A percentile compares a stretch with the other conserved stretches of the same genome.
phyloP scores from a whole-genome alignment of 202 grass and related monocot species.

The Hordeum pubiflorum region DNA sequence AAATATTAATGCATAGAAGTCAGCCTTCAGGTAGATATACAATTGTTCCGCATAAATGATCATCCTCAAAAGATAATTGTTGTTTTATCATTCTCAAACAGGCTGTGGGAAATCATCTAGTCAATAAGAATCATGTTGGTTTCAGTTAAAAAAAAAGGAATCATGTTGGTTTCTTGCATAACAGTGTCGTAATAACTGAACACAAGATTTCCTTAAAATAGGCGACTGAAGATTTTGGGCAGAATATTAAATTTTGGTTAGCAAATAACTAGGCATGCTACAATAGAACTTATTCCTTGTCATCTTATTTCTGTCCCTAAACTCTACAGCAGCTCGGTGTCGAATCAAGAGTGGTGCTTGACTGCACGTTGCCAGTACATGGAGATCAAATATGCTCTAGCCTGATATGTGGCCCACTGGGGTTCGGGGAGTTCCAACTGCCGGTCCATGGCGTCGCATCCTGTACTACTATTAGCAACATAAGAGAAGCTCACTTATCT shows the following conservation, averaged over 20 bases:
- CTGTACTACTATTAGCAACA: no score
- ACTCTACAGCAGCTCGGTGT: neutral
- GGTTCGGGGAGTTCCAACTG: neutral
- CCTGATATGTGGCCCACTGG: neutral
- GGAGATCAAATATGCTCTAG: neutral
- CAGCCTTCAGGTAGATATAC: no score
- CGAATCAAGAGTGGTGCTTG: neutral
- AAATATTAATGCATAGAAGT: no score
- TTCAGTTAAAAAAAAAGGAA: neutral
- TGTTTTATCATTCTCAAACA: neutral
- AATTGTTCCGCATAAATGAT: neutral
- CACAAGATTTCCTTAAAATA: neutral
- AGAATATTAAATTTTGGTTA: neutral
- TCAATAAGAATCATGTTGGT: neutral
- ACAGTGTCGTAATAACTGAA: neutral
- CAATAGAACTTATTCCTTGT: neutral
- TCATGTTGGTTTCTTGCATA: neutral
- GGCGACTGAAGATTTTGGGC: neutral
- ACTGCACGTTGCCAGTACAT: no score
- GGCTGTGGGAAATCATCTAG: no score
- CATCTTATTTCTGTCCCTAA: neutral
- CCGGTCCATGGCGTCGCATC: neutral
- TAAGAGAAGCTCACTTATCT: neutral
- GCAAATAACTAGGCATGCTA: neutral
- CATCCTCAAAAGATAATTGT: neutral